Percentiles rank a stretch among this genome's conserved stretches.
phyloP scores from a whole-genome alignment of 139 green algal genomes.

The Spirogloea muscicola region DNA sequence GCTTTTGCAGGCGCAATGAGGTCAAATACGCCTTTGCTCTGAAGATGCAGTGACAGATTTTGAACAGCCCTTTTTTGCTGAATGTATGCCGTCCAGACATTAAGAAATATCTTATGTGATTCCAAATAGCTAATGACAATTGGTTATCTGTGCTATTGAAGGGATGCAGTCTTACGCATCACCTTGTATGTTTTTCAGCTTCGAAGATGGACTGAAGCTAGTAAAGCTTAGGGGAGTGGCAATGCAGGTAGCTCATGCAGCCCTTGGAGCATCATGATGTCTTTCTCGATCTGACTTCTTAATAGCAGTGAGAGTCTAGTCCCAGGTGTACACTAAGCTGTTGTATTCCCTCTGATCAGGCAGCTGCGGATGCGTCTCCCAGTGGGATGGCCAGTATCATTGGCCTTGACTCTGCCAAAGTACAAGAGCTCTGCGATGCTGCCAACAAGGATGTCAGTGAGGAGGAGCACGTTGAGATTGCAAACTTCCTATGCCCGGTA shows the following conservation, averaged over 20 bases:
- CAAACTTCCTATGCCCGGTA: slow-evolving; percentile 94
- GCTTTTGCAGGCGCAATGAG: slow-evolving; percentile 62
- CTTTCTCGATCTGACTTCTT: too few species aligned
- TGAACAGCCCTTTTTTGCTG: not conserved
- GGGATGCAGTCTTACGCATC: too few species aligned
- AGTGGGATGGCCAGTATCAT: slow-evolving; percentile 94
- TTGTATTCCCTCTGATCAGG: too few species aligned
- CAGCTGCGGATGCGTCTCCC: slow-evolving; percentile 80
- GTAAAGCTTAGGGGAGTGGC: slow-evolving; percentile 88
- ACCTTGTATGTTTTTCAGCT: slow-evolving; percentile 54
- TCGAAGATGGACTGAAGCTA: slow-evolving; percentile 89
- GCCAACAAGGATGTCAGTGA: slow-evolving; percentile 69
- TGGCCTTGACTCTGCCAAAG: slow-evolving; percentile 84
- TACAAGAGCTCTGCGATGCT: slow-evolving; percentile 78
- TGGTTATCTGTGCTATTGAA: too few species aligned
- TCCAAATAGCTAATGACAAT: too few species aligned
- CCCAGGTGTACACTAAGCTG: too few species aligned
- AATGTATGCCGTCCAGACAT: not conserved
- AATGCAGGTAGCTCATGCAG: slow-evolving; percentile 71
- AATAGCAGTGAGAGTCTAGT: too few species aligned
- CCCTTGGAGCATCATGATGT: too few species aligned
- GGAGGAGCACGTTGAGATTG: slow-evolving; percentile 80
- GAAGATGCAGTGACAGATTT: too few species aligned
- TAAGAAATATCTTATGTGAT: not conserved
- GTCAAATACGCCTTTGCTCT: too few species aligned